Percentiles rank a stretch among this genome's conserved stretches.
These are phyloP conservation scores for Mycosphaerella sp. DNA, from an alignment of 2,329 filamentous ascomycete species.

Conservation along the genomic window DNA sequence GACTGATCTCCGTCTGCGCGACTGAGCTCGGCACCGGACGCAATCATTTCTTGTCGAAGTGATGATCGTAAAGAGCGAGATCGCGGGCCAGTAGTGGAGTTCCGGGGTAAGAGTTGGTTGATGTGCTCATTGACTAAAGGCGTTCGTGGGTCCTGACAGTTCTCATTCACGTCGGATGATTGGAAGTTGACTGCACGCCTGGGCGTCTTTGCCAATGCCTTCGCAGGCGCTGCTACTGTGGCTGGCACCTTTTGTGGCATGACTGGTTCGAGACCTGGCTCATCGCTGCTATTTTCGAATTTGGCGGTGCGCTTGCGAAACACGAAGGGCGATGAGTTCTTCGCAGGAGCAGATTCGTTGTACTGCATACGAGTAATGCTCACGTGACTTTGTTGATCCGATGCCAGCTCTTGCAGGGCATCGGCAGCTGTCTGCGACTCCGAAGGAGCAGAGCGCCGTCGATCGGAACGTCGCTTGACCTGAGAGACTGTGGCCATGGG, in stretches of 20 bases:
- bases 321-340: slow-evolving; percentile 25
- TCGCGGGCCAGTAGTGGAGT: slow-evolving; percentile 1
- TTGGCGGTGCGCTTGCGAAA: slow-evolving; percentile 25
- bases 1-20: slow-evolving; percentile 12
- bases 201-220: slow-evolving; percentile 7
- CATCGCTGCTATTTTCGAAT: slow-evolving; percentile 1
- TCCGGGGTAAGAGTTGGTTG: slow-evolving; percentile 15
- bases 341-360: slow-evolving; percentile 8
- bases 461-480: slow-evolving; percentile 3
- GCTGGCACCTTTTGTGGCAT: background rate
- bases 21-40: slow-evolving; percentile 24
- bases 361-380: slow-evolving; percentile 9
- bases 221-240: background rate
- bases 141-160: slow-evolving; percentile 8
- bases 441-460: slow-evolving; percentile 16
- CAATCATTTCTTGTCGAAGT: slow-evolving; percentile 22
- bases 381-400: slow-evolving; percentile 7
- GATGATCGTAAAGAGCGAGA: slow-evolving; percentile 22
- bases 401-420: background rate
- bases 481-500: background rate
- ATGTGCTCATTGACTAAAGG: slow-evolving; percentile 19
- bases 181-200: slow-evolving; percentile 1
- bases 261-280: background rate
- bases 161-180: slow-evolving; percentile 3
- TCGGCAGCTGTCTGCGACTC: slow-evolving; percentile 10